These are phyloP conservation scores for Collybiopsis confluens DNA, from an alignment of 768 basidiomycete species.

Conservation along the genomic window DNA sequence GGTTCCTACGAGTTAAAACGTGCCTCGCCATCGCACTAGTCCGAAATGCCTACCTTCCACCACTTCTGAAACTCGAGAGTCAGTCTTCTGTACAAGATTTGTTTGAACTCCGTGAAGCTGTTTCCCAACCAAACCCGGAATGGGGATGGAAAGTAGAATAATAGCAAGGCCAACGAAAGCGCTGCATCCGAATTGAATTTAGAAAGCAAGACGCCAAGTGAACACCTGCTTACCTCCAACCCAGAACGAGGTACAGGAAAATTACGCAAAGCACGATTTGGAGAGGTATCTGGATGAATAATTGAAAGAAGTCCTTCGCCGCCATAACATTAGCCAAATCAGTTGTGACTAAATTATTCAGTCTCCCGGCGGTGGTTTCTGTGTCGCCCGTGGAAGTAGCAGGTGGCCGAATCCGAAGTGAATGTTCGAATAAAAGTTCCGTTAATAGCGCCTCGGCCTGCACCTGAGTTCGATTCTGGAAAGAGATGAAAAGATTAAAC, in stretches of 20 bases:
- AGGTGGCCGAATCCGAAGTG: slow-evolving; percentile 53
- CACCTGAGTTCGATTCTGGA: slow-evolving; percentile 39
- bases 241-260: slow-evolving; percentile 27
- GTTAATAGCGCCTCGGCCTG: slow-evolving; percentile 45
- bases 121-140: slow-evolving; percentile 39
- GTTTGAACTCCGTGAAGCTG: slow-evolving; percentile 8
- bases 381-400: not conserved
- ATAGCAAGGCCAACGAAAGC: slow-evolving; percentile 41
- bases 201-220: not conserved
- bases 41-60: slow-evolving; percentile 45
- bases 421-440: slow-evolving; percentile 41
- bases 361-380: slow-evolving; percentile 59
- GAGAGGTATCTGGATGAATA: slow-evolving; percentile 20
- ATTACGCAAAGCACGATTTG: slow-evolving; percentile 16
- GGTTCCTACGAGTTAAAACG: too few relatives aligned
- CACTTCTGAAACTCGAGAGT: slow-evolving; percentile 40
- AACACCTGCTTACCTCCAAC: slow-evolving; percentile 18
- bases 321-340: slow-evolving; percentile 42
- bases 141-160: slow-evolving; percentile 35
- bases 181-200: not conserved
- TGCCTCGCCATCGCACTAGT: too few relatives aligned
- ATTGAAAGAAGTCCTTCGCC: slow-evolving; percentile 29
- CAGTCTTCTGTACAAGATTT: slow-evolving; percentile 25
- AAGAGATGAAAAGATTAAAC: not conserved
- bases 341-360: slow-evolving; percentile 72